Conservation (phyloP, 2,329 filamentous ascomycete genomes). For the Catunica adiposa region DNA sequence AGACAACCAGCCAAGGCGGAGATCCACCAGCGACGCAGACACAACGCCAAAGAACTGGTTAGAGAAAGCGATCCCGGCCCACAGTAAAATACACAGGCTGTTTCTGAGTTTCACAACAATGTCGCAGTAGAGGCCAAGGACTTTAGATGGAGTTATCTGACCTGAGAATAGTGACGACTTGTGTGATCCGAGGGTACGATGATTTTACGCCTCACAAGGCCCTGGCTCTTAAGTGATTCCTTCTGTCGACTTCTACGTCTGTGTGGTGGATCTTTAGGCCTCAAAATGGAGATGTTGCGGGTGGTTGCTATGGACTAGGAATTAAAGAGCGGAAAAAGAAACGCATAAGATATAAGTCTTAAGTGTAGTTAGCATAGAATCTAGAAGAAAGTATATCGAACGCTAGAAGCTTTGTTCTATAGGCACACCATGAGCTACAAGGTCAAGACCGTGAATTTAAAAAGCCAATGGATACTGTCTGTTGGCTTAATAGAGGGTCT, state of each 20-base stretch:
- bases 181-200: neutral
- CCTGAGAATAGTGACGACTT: too few species aligned
- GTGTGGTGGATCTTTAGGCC: neutral
- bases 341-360: neutral
- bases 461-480: too few species aligned
- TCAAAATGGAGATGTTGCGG: neutral
- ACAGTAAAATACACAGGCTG: neutral
- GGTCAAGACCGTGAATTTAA: too few species aligned
- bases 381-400: neutral
- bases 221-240: neutral
- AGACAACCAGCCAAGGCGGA: neutral
- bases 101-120: too few species aligned
- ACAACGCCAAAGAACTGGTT: neutral
- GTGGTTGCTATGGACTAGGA: neutral
- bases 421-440: too few species aligned
- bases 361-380: neutral
- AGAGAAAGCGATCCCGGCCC: neutral
- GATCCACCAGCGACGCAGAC: neutral
- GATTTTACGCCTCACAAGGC: neutral
- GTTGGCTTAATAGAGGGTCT: too few species aligned
- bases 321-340: too few species aligned
- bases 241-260: constrained; percentile 1
- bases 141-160: too few species aligned
- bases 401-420: too few species aligned
- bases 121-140: too few species aligned